phyloP scores from a whole-genome alignment of 176 grass and related monocot genomes.

The Typha latifolia region DNA sequence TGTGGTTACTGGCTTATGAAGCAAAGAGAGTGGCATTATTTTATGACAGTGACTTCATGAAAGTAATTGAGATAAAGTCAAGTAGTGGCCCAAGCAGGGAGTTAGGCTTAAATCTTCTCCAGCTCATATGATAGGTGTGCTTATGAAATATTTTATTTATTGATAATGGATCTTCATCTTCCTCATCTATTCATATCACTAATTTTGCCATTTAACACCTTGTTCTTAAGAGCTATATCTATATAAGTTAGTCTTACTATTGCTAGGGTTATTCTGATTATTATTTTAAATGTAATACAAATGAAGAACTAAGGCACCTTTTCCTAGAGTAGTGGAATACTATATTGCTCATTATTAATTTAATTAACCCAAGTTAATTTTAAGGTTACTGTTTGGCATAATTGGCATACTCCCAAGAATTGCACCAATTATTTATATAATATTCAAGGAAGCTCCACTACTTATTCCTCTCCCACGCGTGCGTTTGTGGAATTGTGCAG shows the following conservation, averaged over 20 bases:
- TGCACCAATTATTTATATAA: neutral
- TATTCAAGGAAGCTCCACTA: neutral
- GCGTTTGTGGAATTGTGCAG: neutral
- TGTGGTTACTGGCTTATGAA: slow-evolving; percentile 26
- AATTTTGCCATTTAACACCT: neutral
- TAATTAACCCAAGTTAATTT: no score
- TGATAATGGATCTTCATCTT: neutral
- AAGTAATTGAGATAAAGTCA: neutral
- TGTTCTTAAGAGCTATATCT: no score
- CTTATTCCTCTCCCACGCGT: neutral
- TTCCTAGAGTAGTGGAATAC: no score
- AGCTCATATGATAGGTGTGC: neutral
- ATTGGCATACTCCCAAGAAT: neutral
- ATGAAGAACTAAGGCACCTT: no score
- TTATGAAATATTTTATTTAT: neutral
- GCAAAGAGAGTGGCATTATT: slow-evolving; percentile 12
- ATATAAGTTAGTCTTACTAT: no score
- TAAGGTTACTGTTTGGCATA: neutral
- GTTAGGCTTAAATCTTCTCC: slow-evolving; percentile 12
- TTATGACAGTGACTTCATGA: neutral
- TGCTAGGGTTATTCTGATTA: no score
- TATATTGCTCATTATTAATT: no score
- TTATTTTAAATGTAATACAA: no score
- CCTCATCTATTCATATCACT: neutral
- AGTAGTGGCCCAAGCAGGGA: slow-evolving; percentile 6